phyloP scores from a whole-genome alignment of 208 protist genomes.

The Angomonas ambiguus region DNA sequence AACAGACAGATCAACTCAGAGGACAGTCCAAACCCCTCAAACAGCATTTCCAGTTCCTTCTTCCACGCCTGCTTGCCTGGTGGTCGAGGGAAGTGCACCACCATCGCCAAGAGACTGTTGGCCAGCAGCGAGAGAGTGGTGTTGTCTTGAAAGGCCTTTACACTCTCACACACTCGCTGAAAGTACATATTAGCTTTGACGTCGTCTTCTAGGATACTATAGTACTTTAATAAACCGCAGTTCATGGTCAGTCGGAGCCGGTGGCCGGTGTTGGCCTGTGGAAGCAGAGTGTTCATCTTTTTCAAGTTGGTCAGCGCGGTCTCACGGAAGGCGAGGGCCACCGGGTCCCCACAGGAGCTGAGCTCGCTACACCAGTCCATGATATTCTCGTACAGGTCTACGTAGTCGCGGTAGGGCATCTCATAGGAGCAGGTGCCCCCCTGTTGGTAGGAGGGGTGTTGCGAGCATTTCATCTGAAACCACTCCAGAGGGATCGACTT shows the following conservation, averaged over 20 bases:
- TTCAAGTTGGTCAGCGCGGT: neutral
- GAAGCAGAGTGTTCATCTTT: neutral
- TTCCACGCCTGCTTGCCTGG: neutral
- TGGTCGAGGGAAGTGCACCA: neutral
- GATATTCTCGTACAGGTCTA: conserved; percentile 3
- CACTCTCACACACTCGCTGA: neutral
- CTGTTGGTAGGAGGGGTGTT: neutral
- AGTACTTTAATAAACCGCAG: neutral
- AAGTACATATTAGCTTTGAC: neutral
- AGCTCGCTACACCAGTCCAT: conserved; percentile 6
- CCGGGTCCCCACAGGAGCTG: neutral
- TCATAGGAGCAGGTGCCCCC: neutral
- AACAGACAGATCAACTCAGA: neutral
- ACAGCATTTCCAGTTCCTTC: neutral
- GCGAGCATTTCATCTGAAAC: neutral
- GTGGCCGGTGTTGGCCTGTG: neutral
- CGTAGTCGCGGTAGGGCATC: neutral
- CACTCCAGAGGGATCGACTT: neutral
- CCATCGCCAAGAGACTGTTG: neutral
- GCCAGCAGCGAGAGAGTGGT: neutral
- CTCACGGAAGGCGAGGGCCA: neutral
- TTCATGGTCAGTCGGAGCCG: neutral
- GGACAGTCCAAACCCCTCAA: neutral
- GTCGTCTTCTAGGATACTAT: neutral
- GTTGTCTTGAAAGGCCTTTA: neutral